Base-by-base conservation (phyloP, 441 rosid species). In the Gossypium lobatum region DNA sequence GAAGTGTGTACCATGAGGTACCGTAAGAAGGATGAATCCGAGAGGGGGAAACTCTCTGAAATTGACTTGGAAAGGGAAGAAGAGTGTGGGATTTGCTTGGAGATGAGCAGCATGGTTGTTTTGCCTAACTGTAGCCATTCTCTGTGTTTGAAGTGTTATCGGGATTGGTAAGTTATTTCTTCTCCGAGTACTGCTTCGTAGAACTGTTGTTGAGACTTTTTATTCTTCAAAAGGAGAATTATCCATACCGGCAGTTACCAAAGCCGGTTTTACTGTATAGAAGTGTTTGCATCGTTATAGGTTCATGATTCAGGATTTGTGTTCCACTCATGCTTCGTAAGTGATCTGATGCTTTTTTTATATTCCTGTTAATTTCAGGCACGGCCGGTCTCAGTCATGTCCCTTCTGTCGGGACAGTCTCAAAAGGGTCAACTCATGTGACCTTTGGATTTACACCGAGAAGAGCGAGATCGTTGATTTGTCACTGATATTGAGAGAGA, bases 1-100 rank as follows among this genome's bases (percentile, higher is more conserved):
- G 90, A 90, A 61, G 71, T 81, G 3, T 89, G 93, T 73, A 72
- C 54, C 17, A 50, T 69, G 76, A 85, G 84, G 63, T 92, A 87
- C 73, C 82, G 84, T 59, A 89, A 77, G 74, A 89, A 80, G 45
- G 90, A 92, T 54, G 93, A 83, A 25, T 39, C 42, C 2, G 86
- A 76, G 45, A 80, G 76, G 46, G 80, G 86, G 34, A 87, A 85
- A 71, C 71, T 85, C 76, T 84, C 93, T 1, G 87, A 83, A 74
- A 71, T 82, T 69, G 97, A 94, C 73, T n/a, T 74, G 0, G 97
- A 92, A 77, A 76, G 90, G 71, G 95, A 92, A 84, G 90, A 89
- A 62, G 97, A 94, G 81, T 94, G 97, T 67, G 97, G 95, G 37
- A 94, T 92, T 80, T 94, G 97, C 78, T 73, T 92, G 89, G 98